These are phyloP conservation scores for Thalassiosira delicatula DNA, from an alignment of 352 stramenopile species.

Conservation along the genomic window DNA sequence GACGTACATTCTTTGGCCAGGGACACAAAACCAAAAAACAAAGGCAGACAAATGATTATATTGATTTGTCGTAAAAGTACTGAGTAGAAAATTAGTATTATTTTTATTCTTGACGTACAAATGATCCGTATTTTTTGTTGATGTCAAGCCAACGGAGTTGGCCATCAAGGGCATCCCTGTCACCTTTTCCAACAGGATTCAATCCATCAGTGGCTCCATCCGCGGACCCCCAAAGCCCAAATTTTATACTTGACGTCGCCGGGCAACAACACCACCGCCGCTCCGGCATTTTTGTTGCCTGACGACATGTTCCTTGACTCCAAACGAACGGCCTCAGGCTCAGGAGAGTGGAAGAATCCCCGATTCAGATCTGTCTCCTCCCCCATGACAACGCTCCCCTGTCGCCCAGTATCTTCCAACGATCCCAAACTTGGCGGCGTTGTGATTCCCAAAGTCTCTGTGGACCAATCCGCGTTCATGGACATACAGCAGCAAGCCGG, in stretches of 20 bases:
- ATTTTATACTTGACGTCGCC: slow-evolving; percentile 82
- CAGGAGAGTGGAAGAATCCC: slow-evolving; percentile 84
- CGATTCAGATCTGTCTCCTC: slow-evolving; percentile 75
- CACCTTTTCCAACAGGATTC: too few relatives aligned
- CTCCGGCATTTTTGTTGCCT: slow-evolving; percentile 77
- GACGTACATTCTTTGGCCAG: too few relatives aligned
- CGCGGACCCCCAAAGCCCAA: too few relatives aligned
- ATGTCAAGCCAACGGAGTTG: too few relatives aligned
- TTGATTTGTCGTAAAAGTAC: too few relatives aligned
- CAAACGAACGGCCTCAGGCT: slow-evolving; percentile 80
- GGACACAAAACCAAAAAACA: too few relatives aligned
- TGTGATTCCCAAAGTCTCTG: slow-evolving; percentile 85
- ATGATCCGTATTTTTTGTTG: too few relatives aligned
- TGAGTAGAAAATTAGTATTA: too few relatives aligned
- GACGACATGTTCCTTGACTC: slow-evolving; percentile 74
- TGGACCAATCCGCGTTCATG: slow-evolving; percentile 84
- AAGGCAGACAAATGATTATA: too few relatives aligned
- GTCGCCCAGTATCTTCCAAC: slow-evolving; percentile 83
- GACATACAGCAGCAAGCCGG: slow-evolving; percentile 83
- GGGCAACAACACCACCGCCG: slow-evolving; percentile 74
- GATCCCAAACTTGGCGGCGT: slow-evolving; percentile 83
- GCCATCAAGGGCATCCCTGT: too few relatives aligned
- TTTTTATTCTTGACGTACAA: too few relatives aligned
- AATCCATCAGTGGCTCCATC: too few relatives aligned
- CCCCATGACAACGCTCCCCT: slow-evolving; percentile 75